Evolutionary conservation across 257 asterid species (phyloP).

Genomic region (Nicotiana benthamiana): DNA sequence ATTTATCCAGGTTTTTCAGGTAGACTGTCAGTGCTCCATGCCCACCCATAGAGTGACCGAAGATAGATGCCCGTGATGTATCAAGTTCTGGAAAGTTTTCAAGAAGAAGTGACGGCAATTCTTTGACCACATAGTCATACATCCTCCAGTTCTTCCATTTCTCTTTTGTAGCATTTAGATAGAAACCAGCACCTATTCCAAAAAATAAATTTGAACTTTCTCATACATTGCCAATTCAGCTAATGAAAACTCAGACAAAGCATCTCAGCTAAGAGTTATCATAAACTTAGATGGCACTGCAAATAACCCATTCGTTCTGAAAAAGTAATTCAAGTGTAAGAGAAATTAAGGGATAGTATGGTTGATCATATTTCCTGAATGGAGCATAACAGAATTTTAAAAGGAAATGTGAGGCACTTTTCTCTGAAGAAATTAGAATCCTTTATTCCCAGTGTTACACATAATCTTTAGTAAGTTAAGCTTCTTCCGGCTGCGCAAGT

Average conservation of each 20-base stretch:
- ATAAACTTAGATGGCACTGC: neutral
- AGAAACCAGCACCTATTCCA: conserved; percentile 88
- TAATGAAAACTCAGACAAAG: neutral
- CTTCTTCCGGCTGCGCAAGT: neutral
- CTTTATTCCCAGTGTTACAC: neutral
- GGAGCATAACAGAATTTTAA: neutral
- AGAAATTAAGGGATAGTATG: neutral
- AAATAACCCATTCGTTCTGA: neutral
- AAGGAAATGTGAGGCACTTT: neutral
- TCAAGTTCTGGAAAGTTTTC: conserved; percentile 84
- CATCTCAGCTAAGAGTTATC: neutral
- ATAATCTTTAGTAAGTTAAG: neutral
- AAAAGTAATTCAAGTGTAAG: neutral
- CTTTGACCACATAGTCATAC: conserved; percentile 97
- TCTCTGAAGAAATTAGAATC: neutral
- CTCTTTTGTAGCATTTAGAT: conserved; percentile 94
- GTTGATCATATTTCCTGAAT: neutral
- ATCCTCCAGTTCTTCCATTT: conserved; percentile 98
- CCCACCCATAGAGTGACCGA: conserved; percentile 98
- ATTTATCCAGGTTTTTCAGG: conserved; percentile 81
- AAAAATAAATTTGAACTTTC: neutral
- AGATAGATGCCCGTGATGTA: conserved; percentile 79
- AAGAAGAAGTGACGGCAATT: conserved; percentile 64
- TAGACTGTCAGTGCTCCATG: conserved; percentile 96
- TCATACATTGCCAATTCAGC: neutral